phyloP scores from a whole-genome alignment of 2,329 filamentous ascomycete genomes.

The Fusarium multiceps region DNA sequence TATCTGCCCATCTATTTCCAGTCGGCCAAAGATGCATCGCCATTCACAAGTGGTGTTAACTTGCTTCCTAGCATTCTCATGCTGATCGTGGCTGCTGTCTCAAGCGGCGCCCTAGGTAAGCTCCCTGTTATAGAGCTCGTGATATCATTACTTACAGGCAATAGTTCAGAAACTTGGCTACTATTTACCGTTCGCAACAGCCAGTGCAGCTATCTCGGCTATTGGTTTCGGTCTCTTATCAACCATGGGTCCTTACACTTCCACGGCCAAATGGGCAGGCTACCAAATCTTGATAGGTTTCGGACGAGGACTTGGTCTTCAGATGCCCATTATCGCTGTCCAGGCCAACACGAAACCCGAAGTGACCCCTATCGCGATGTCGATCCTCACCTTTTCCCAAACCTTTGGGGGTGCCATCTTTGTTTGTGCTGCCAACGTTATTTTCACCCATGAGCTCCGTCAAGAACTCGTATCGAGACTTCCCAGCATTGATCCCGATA shows the following conservation, averaged over 20 bases:
- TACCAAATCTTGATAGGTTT: slow-evolving; percentile 57
- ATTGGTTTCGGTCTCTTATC: slow-evolving; percentile 56
- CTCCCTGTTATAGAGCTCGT: not conserved
- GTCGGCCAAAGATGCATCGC: slow-evolving; percentile 53
- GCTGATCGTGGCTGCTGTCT: slow-evolving; percentile 41
- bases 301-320: slow-evolving; percentile 57
- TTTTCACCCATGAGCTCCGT: slow-evolving; percentile 49
- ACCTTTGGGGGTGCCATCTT: slow-evolving; percentile 58
- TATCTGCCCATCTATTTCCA: slow-evolving; percentile 66
- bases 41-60: slow-evolving; percentile 46
- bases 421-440: slow-evolving; percentile 52
- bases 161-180: slow-evolving; percentile 53
- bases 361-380: slow-evolving; percentile 45
- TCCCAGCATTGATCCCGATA: slow-evolving; percentile 45
- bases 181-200: slow-evolving; percentile 57
- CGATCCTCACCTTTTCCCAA: slow-evolving; percentile 43
- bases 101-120: slow-evolving; percentile 41
- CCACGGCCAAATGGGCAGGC: slow-evolving; percentile 55
- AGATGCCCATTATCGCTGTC: slow-evolving; percentile 53
- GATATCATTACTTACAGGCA: not conserved
- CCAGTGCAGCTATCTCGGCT: slow-evolving; percentile 47
- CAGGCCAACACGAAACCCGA: slow-evolving; percentile 44
- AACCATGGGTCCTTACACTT: slow-evolving; percentile 52
- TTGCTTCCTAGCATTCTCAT: slow-evolving; percentile 46
- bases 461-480: slow-evolving; percentile 47